Conservation (phyloP, 1,284 basidiomycete species). For the Neonothopanus nambi region DNA sequence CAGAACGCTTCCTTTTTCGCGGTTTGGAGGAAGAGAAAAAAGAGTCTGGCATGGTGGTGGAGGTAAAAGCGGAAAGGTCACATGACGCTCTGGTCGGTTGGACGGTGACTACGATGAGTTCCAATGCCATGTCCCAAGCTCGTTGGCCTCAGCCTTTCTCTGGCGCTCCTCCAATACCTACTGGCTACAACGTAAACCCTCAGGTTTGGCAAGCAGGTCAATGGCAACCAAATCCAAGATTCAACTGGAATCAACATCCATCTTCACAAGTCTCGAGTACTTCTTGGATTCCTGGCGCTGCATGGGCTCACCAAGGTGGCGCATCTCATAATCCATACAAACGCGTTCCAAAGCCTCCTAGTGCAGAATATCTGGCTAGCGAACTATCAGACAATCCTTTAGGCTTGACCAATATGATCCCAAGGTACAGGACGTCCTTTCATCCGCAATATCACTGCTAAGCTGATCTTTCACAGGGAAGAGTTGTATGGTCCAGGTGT, state of each 20-base stretch:
- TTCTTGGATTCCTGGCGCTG: slow-evolving; percentile 39
- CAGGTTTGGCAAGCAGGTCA: slow-evolving; percentile 48
- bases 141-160: slow-evolving; percentile 32
- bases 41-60: slow-evolving; percentile 16
- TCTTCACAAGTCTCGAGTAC: slow-evolving; percentile 22
- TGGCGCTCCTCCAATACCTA: slow-evolving; percentile 46
- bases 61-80: too few relatives aligned
- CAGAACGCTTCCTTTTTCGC: slow-evolving; percentile 18
- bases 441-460: neutral
- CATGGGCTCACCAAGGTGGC: slow-evolving; percentile 34
- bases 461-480: slow-evolving; percentile 30
- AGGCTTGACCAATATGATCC: slow-evolving; percentile 64
- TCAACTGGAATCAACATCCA: slow-evolving; percentile 27
- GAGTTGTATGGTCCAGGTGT: slow-evolving; percentile 34
- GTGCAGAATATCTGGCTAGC: slow-evolving; percentile 60
- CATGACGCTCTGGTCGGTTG: too few relatives aligned
- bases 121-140: neutral
- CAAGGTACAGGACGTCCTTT: slow-evolving; percentile 46
- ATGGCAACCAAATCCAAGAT: slow-evolving; percentile 50
- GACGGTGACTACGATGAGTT: too few relatives aligned
- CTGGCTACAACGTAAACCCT: slow-evolving; percentile 39
- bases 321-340: slow-evolving; percentile 60
- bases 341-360: slow-evolving; percentile 53
- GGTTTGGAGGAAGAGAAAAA: slow-evolving; percentile 18
- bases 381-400: slow-evolving; percentile 61